Base-by-base conservation (phyloP, 768 basidiomycete species). In the Agaricus subrufescens region DNA sequence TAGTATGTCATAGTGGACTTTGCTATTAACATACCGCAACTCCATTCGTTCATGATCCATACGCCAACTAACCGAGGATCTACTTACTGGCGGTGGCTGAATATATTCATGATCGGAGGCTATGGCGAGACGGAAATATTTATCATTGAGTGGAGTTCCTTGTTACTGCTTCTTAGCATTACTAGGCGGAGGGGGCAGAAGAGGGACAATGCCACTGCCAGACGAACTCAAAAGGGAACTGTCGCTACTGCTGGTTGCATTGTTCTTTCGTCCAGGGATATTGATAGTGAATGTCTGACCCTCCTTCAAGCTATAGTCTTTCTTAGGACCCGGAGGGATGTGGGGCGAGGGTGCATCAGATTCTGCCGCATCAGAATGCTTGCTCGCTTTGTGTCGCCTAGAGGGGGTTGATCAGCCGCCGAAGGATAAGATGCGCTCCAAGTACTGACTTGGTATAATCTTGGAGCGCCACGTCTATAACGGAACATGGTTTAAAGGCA, bases 221-320 rank as follows among this genome's bases (percentile, higher is more conserved):
- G 67, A 62, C 5, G 59, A 47, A 10, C 53, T 56, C 34, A 67
- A 60, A 25, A 65, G 60, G 38, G 59, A 59, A 27, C 67, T 65
- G 31, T 54, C 58, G 25, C 61, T 59, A 23, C 70, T 74, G 19
- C 83, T 61, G 37, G 82, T 76, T 5, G 69, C 59, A 15, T 71
- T 58, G 67, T 79, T 79, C 54, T 69, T 73, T 52, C 86, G 83
- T n/a, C 94, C 93, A 6, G 94, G 95, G 57, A 97, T 91, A 34
- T 83, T 75, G 61, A 98, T 96, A 4, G 88, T 87, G 69, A 98
- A 95, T 0, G 94, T 97, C 68, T 98, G 91, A 8, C 94, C 94
- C 62, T 94, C 92, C 69, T 96, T 97, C 62, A 98, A 72, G 39
- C 89, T 89, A 70, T 94, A 97, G 62, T 98, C 94, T 69, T 92